phyloP scores from a whole-genome alignment of 176 grass and related monocot genomes.

The Hordeum vulgare region MorexV3_pseudomolecules_assembly NC_058522.1:24332993-24333492 shows the following conservation, averaged over 20 bases:
- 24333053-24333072: background rate
- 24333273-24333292: too few species aligned
- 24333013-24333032: background rate
- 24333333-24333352: too few species aligned
- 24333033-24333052: background rate
- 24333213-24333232: too few species aligned
- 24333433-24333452: background rate
- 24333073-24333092: background rate
- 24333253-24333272: too few species aligned
- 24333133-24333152: background rate
- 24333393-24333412: background rate
- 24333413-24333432: background rate
- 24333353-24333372: too few species aligned
- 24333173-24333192: slow-evolving; percentile 21
- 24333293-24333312: too few species aligned
- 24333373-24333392: slow-evolving; percentile 14
- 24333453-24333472: background rate
- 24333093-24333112: background rate
- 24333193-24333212: too few species aligned
- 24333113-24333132: background rate
- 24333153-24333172: slow-evolving; percentile 5
- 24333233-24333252: too few species aligned
- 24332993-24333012: background rate
- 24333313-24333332: too few species aligned
- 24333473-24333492: slow-evolving; percentile 46